phyloP scores from a whole-genome alignment of 2,329 filamentous ascomycete genomes.

The Neofusicoccum cordaticola region DNA sequence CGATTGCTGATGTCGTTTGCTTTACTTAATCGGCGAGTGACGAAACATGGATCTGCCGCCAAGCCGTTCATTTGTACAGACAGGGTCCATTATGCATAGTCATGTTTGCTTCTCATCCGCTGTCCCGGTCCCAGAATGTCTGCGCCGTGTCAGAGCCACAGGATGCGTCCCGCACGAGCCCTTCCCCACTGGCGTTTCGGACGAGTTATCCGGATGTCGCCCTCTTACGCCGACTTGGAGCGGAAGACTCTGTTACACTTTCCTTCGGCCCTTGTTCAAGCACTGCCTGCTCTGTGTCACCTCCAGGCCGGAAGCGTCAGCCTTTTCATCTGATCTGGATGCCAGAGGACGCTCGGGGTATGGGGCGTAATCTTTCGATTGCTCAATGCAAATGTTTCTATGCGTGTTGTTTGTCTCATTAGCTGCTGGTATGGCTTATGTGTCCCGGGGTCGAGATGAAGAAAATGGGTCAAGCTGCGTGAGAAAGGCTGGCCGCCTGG shows the following conservation, averaged over 20 bases:
- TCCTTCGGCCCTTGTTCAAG: constrained; percentile 4
- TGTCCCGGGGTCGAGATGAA: not conserved
- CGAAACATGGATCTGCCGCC: constrained; percentile 4
- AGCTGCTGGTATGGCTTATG: not conserved
- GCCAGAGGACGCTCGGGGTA: not conserved
- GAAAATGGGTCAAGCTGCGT: not conserved
- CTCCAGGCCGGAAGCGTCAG: not conserved
- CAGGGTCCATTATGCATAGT: not conserved
- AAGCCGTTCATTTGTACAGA: constrained; percentile 1
- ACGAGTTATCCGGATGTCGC: not conserved
- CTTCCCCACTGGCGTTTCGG: not conserved
- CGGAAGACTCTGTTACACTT: not conserved
- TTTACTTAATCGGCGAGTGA: constrained; percentile 8
- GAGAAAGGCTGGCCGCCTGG: not conserved
- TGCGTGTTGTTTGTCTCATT: constrained; percentile 9
- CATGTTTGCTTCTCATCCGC: constrained; percentile 4
- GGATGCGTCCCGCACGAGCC: not conserved
- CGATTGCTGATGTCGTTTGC: constrained; percentile 5
- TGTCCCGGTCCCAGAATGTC: not conserved
- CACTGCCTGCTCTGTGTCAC: constrained; percentile 4
- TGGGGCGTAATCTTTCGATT: not conserved
- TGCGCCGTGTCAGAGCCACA: not conserved
- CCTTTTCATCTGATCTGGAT: not conserved
- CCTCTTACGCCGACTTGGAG: not conserved
- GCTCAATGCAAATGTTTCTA: constrained; percentile 12